These are phyloP conservation scores for Podospora conica DNA, from an alignment of 495 filamentous ascomycete genomes.

Conservation along the genomic window DNA sequence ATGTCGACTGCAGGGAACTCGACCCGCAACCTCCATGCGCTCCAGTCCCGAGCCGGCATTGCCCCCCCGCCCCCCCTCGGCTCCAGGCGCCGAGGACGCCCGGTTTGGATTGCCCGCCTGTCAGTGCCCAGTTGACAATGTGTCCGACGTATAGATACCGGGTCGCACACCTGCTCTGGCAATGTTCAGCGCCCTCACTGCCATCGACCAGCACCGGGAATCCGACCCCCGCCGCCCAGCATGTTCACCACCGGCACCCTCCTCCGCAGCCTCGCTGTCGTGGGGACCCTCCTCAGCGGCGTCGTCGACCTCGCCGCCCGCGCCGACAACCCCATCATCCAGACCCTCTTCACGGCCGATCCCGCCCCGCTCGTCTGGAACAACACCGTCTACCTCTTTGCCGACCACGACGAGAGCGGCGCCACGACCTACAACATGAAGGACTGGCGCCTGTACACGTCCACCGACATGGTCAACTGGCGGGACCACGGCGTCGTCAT, in stretches of 20 bases:
- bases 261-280: background rate
- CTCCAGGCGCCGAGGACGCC: background rate
- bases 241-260: background rate
- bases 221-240: background rate
- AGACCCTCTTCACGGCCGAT: background rate
- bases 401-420: background rate
- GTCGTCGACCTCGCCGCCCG: background rate
- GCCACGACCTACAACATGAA: background rate
- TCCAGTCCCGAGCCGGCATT: background rate
- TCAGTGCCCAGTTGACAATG: background rate
- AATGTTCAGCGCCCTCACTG: too few species aligned
- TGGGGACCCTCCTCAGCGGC: background rate
- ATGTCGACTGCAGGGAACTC: background rate
- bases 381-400: background rate
- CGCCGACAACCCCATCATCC: background rate
- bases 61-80: background rate
- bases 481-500: background rate
- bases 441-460: background rate
- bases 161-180: too few species aligned
- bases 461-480: slow-evolving; percentile 1
- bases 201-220: too few species aligned
- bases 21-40: background rate
- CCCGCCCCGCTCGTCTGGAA: background rate
- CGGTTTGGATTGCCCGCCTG: background rate
- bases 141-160: background rate